Conservation (phyloP, 2,329 filamentous ascomycete genomes). For the Colletotrichum endophyticum region DNA sequence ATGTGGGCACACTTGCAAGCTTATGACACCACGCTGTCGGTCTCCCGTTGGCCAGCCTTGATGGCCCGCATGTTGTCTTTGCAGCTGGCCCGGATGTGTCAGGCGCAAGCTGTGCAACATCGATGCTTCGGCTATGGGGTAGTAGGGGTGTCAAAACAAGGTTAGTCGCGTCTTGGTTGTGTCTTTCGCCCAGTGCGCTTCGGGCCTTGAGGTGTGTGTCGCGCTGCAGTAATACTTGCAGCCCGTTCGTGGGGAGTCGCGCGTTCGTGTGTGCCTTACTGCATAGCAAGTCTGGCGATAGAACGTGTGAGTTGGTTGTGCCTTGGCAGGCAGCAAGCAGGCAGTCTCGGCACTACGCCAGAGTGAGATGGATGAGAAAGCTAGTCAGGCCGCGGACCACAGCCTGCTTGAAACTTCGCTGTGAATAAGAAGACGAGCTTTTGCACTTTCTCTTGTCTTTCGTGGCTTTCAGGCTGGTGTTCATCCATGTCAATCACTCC, state of each 20-base stretch:
- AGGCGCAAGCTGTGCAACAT: constrained; percentile 8
- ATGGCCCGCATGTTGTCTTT: neutral
- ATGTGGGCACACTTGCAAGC: constrained; percentile 3
- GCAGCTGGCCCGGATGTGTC: constrained; percentile 10
- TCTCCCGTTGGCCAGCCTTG: neutral
- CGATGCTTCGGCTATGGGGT: neutral
- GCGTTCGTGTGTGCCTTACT: neutral
- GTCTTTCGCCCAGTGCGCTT: neutral
- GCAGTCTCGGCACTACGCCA: neutral
- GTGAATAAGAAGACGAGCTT: neutral
- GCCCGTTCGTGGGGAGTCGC: neutral
- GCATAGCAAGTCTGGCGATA: neutral
- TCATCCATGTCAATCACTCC: neutral
- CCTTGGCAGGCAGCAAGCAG: constrained; percentile 2
- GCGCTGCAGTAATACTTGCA: neutral
- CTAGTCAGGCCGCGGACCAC: neutral
- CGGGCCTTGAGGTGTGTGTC: neutral
- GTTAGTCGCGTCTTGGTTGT: constrained; percentile 16
- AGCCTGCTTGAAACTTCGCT: neutral
- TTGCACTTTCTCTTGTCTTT: neutral
- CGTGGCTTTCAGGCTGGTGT: neutral
- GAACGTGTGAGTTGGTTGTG: neutral
- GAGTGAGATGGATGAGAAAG: neutral
- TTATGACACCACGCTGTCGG: constrained; percentile 8
- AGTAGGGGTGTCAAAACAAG: constrained; percentile 10